Conservation (phyloP, 139 green algal genomes). For the Chlamydomonas schloesseri region DNA sequence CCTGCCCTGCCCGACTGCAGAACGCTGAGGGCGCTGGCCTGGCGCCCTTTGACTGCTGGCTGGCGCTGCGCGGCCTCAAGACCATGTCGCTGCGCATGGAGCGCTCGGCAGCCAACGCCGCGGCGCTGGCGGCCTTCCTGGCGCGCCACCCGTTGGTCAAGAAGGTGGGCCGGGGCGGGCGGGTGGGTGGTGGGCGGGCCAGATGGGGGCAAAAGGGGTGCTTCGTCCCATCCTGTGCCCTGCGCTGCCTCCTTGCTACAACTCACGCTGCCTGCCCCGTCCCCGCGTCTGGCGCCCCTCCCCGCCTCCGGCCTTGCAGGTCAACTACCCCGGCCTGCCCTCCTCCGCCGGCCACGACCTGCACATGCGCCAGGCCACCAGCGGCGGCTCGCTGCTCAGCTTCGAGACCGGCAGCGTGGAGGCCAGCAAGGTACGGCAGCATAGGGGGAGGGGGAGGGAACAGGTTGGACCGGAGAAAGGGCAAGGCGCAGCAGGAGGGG, state of each 20-base stretch:
- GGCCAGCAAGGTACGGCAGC: slow-evolving; percentile 64
- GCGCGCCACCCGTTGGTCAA: slow-evolving; percentile 84
- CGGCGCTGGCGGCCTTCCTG: slow-evolving; percentile 87
- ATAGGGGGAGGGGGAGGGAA: not conserved
- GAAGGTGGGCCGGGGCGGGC: not conserved
- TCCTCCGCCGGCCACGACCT: slow-evolving; percentile 68
- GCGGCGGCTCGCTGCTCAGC: slow-evolving; percentile 84
- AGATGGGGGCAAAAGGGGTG: too few relatives aligned
- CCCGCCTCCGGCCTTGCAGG: not conserved
- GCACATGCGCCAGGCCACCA: slow-evolving; percentile 74
- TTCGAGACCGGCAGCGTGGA: slow-evolving; percentile 83
- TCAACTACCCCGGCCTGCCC: slow-evolving; percentile 93
- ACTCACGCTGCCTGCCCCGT: too few relatives aligned
- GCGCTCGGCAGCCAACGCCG: slow-evolving; percentile 67
- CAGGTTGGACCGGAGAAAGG: too few relatives aligned
- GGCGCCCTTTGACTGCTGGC: slow-evolving; percentile 97
- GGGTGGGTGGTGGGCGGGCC: too few relatives aligned
- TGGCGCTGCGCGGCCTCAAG: slow-evolving; percentile 94
- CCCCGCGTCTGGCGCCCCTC: too few relatives aligned
- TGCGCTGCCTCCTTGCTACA: too few relatives aligned
- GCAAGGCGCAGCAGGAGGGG: too few relatives aligned
- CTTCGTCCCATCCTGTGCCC: too few relatives aligned
- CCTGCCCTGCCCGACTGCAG: too few relatives aligned
- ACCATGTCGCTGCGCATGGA: slow-evolving; percentile 98
- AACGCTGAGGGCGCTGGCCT: slow-evolving; percentile 94